Evolutionary conservation across 108 stramenopile genomes (phyloP), one percentile per base, ranked within the genome.

Genomic region (Fragilaria radians): DNA sequence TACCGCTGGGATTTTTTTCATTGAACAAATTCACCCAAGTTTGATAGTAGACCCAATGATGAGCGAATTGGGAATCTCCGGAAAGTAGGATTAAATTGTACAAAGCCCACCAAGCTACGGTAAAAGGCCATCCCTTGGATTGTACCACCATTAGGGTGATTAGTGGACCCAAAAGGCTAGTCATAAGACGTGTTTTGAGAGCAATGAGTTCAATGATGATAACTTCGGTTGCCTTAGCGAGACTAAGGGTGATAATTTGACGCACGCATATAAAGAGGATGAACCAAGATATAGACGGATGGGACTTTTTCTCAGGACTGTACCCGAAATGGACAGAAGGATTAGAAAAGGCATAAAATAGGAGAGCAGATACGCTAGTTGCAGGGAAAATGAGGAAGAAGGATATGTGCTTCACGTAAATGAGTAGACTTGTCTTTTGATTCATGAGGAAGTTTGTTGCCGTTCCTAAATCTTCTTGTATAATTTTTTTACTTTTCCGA

Each of bases 41-140:
- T 25, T 73, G 76, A 68, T 74, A 83, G 63, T 59, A 77, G 26
- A 76, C 48, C 83, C 77, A 82, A 66, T 81, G 80, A 23, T 60
- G 52, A 17, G 70, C 70, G 49, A 71, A 77, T 17, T 28, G 29
- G 28, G 67, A 54, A 26, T n/a, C 45, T 9, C 78, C 82, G 54
- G 53, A 71, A 29, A 83, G 48, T 48, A 68, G 27, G 32, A 48
- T 17, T 49, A 73, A 62, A 32, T 78, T 32, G n/a, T 28, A 70
- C 23, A 73, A 14, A 1, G 52, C 30, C 81, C 81, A 82, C 24
- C 62, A 76, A 24, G 54, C 62, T 3, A 81, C 9, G 11, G 70
- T 34, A 32, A 61, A 74, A 11, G 76, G 79, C 63, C 73, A 79
- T 23, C 79, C 81, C 47, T 73, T 67, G 32, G 74, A 66, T 59